A percentile compares a stretch with the other conserved stretches of the same genome.
These are phyloP conservation scores for Talaromyces islandicus DNA, from an alignment of 2,329 filamentous ascomycete genomes.

Conservation along the genomic window DNA sequence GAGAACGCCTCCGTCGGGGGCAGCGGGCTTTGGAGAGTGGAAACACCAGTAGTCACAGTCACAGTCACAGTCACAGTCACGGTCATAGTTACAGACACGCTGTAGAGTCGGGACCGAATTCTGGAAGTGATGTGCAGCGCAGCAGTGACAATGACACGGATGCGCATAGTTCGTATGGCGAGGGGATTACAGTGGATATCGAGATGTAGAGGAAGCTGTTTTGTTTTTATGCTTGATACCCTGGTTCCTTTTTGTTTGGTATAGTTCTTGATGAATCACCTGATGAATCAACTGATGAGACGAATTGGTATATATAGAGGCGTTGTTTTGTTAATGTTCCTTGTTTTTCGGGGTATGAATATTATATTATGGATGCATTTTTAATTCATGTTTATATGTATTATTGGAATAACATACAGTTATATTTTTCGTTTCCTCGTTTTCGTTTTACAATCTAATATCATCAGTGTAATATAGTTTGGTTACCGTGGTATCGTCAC, in stretches of 20 bases:
- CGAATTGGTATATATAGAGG: background rate
- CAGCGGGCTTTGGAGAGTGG: background rate
- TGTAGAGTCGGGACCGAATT: constrained; percentile 2
- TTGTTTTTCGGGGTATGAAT: background rate
- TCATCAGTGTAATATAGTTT: too few relatives aligned
- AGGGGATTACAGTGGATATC: constrained; percentile 33
- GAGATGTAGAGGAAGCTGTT: constrained; percentile 20
- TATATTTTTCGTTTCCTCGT: too few relatives aligned
- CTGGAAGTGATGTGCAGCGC: constrained; percentile 10
- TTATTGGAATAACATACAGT: background rate
- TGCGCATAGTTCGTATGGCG: constrained; percentile 28
- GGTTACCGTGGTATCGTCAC: too few relatives aligned
- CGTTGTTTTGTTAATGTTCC: background rate
- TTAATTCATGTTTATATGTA: background rate
- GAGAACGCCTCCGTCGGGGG: constrained; percentile 42
- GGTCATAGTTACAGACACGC: background rate
- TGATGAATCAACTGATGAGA: background rate
- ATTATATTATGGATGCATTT: background rate
- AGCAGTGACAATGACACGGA: constrained; percentile 20
- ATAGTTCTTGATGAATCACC: too few relatives aligned
- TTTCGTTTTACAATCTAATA: too few relatives aligned
- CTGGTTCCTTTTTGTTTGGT: background rate
- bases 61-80: background rate
- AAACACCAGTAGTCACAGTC: background rate
- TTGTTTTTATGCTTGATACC: background rate